phyloP scores from a whole-genome alignment of 2,329 filamentous ascomycete genomes.

The Apiospora rasikravindrae region DNA sequence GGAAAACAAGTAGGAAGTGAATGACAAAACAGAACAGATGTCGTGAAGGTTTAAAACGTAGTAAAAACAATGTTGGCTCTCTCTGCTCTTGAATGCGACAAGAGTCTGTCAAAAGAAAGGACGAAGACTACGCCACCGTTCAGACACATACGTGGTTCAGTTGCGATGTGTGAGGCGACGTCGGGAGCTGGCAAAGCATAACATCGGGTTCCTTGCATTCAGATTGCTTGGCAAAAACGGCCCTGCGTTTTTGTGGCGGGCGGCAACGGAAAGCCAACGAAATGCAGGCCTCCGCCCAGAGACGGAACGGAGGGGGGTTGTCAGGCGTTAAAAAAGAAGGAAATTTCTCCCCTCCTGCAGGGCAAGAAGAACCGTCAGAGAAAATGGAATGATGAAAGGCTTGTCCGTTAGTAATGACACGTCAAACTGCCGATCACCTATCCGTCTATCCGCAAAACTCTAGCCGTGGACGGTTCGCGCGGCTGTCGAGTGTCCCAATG shows the following conservation, averaged over 20 bases:
- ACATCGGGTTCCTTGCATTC: slow-evolving; percentile 14
- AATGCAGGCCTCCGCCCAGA: slow-evolving; percentile 7
- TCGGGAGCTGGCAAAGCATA: neutral
- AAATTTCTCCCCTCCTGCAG: neutral
- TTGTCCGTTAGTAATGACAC: slow-evolving; percentile 3
- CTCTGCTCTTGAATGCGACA: neutral
- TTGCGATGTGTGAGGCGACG: neutral
- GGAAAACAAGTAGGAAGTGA: neutral
- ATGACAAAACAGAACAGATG: neutral
- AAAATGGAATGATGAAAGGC: neutral
- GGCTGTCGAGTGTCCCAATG: neutral
- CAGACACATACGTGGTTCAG: slow-evolving; percentile 14
- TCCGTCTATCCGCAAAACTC: neutral
- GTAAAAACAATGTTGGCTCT: neutral
- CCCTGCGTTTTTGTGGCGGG: slow-evolving; percentile 13
- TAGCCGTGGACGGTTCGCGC: neutral
- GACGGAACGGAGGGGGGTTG: slow-evolving; percentile 8
- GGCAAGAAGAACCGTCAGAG: no score
- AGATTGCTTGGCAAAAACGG: neutral
- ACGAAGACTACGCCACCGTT: neutral
- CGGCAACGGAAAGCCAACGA: neutral
- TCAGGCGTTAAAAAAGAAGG: neutral
- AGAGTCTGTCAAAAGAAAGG: neutral
- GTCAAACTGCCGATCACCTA: slow-evolving; percentile 5
- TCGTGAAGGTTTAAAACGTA: neutral